phyloP scores from a whole-genome alignment of 768 basidiomycete species.

The Calocybe cyanea region DNA sequence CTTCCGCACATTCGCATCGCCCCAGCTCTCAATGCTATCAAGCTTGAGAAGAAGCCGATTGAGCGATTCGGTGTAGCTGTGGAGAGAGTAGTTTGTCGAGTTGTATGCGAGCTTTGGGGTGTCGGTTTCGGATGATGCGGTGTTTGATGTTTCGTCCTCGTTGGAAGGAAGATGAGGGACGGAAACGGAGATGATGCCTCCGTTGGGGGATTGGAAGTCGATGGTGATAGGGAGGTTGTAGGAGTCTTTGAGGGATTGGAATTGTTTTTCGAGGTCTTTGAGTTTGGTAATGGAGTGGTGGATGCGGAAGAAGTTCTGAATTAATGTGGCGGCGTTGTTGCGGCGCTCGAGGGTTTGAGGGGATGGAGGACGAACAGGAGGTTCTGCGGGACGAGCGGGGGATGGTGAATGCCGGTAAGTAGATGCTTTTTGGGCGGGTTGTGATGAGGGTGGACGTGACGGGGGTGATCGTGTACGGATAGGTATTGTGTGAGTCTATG shows the following conservation, averaged over 20 bases:
- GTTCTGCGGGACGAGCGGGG: slow-evolving; percentile 4
- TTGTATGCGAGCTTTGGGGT: slow-evolving; percentile 56
- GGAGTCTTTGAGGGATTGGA: slow-evolving; percentile 34
- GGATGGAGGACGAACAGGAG: slow-evolving; percentile 10
- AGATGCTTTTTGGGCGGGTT: neutral
- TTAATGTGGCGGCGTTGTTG: slow-evolving; percentile 39
- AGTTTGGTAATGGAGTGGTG: slow-evolving; percentile 39
- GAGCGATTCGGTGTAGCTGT: slow-evolving; percentile 59
- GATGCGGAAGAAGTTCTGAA: slow-evolving; percentile 45
- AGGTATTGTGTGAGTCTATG: slow-evolving; percentile 1
- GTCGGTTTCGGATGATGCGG: slow-evolving; percentile 9
- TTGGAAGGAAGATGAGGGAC: slow-evolving; percentile 7
- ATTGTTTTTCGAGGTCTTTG: slow-evolving; percentile 33
- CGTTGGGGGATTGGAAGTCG: slow-evolving; percentile 42
- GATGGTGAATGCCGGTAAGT: no score
- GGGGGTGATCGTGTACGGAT: neutral
- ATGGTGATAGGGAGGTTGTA: slow-evolving; percentile 44
- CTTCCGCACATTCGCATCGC: slow-evolving; percentile 48
- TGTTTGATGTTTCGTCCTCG: slow-evolving; percentile 10
- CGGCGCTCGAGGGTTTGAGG: slow-evolving; percentile 26
- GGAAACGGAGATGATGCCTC: slow-evolving; percentile 24
- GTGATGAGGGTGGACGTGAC: neutral
- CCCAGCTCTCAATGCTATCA: slow-evolving; percentile 66
- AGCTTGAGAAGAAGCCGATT: slow-evolving; percentile 61
- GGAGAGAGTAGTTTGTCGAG: slow-evolving; percentile 53